Percentiles rank a stretch among this genome's conserved stretches.
Evolutionary conservation across 106 monocot species (phyloP).

Genomic region (Chionographis japonica): DNA sequence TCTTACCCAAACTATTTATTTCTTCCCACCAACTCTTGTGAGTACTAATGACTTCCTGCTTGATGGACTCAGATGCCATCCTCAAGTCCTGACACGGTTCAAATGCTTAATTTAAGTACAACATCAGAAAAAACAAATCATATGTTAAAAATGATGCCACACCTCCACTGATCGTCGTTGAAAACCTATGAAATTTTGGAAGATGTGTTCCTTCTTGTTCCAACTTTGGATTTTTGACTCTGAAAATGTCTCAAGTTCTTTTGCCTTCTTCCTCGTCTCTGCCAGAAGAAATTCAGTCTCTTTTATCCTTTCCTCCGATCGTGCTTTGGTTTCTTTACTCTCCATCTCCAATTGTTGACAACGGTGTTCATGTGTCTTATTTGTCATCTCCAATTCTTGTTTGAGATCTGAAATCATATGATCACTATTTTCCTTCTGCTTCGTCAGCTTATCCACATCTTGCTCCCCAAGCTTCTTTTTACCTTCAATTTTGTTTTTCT

Average conservation of each 20-base stretch:
- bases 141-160: constrained; percentile 5
- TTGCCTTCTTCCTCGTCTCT: constrained; percentile 35
- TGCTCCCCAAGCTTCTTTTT: constrained; percentile 24
- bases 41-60: constrained; percentile 32
- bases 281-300: constrained; percentile 34
- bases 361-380: constrained; percentile 22
- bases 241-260: constrained; percentile 41
- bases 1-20: constrained; percentile 40
- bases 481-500: constrained; percentile 40
- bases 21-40: constrained; percentile 46
- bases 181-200: constrained; percentile 26
- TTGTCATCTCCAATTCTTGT: constrained; percentile 29
- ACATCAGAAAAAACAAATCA: neutral
- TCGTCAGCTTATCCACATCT: constrained; percentile 18
- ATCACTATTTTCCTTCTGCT: constrained; percentile 40
- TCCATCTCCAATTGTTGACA: constrained; percentile 28
- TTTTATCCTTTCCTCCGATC: constrained; percentile 42
- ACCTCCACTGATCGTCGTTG: constrained; percentile 50
- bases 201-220: constrained; percentile 35
- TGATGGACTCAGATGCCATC: constrained; percentile 38
- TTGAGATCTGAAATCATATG: constrained; percentile 26
- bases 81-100: constrained; percentile 42
- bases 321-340: constrained; percentile 21
- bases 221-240: constrained; percentile 40
- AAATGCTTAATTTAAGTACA: neutral